A percentile compares a stretch with the other conserved stretches of the same genome.
phyloP scores from a whole-genome alignment of 2,329 filamentous ascomycete genomes.

The Aspergillus fructus region DNA sequence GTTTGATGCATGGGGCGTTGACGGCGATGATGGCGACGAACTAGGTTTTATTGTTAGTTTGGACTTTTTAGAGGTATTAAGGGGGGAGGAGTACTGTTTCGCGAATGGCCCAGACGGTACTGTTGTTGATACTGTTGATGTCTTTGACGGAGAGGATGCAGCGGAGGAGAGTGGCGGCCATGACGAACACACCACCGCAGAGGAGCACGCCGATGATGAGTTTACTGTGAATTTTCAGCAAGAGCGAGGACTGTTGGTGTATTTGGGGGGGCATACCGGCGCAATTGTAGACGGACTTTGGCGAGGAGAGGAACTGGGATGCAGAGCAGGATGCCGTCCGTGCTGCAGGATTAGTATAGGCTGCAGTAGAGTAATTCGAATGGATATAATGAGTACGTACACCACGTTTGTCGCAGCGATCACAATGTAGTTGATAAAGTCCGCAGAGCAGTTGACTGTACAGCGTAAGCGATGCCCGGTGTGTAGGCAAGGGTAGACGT shows the following conservation, averaged over 20 bases:
- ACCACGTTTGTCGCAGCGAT: constrained; percentile 39
- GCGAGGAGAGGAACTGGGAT: constrained; percentile 45
- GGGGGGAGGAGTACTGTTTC: constrained; percentile 35
- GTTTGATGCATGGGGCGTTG: constrained; percentile 45
- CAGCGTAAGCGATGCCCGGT: neutral
- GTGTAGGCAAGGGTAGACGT: neutral
- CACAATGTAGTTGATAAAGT: constrained; percentile 39
- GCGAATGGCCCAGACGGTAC: constrained; percentile 46
- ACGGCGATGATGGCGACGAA: constrained; percentile 48
- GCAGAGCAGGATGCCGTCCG: constrained; percentile 40
- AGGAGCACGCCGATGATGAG: constrained; percentile 41
- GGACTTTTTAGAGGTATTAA: neutral
- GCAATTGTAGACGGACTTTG: constrained; percentile 39
- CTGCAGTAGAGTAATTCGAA: too few relatives aligned
- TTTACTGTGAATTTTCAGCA: constrained; percentile 26
- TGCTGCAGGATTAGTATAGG: constrained; percentile 25
- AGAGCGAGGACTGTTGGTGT: neutral
- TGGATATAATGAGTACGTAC: constrained; percentile 22
- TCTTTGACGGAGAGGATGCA: constrained; percentile 40
- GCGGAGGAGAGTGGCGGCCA: constrained; percentile 44
- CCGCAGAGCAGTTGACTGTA: constrained; percentile 31
- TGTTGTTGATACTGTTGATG: constrained; percentile 39
- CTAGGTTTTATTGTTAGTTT: constrained; percentile 17
- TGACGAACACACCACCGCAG: constrained; percentile 47
- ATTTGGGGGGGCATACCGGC: constrained; percentile 20